phyloP scores from a whole-genome alignment of 1,139 yeast genomes.

The Hansenula anomala region DNA sequence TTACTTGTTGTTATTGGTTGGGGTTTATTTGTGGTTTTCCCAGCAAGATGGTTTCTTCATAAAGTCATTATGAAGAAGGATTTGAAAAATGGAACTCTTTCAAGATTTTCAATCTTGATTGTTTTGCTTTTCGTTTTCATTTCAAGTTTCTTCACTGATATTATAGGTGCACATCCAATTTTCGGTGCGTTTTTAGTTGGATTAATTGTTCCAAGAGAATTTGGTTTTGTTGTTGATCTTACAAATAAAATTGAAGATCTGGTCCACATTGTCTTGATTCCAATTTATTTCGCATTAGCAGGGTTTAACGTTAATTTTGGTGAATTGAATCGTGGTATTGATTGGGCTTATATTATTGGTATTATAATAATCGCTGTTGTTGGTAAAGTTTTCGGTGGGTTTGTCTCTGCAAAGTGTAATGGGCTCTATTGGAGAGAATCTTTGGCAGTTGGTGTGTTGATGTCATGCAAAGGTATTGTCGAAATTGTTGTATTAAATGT shows the following conservation, averaged over 20 bases:
- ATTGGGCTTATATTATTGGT: constrained; percentile 75
- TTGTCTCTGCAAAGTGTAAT: constrained; percentile 53
- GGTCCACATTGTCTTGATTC: constrained; percentile 64
- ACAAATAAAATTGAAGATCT: constrained; percentile 75
- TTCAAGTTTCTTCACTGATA: constrained; percentile 74
- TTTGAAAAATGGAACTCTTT: constrained; percentile 50
- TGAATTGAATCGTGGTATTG: constrained; percentile 53
- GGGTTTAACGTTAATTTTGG: constrained; percentile 70
- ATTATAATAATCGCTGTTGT: constrained; percentile 59
- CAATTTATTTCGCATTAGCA: constrained; percentile 74
- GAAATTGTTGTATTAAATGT: constrained; percentile 74
- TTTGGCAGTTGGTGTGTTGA: constrained; percentile 69
- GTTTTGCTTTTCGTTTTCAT: constrained; percentile 52
- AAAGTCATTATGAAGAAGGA: constrained; percentile 36
- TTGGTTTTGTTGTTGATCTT: constrained; percentile 61
- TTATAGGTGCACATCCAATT: constrained; percentile 76
- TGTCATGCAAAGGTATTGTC: constrained; percentile 86
- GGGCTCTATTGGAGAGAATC: constrained; percentile 71
- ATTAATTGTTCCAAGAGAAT: constrained; percentile 70
- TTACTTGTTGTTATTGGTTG: constrained; percentile 61
- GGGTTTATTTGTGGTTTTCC: constrained; percentile 55
- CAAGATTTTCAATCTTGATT: constrained; percentile 54
- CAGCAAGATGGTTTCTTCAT: constrained; percentile 45
- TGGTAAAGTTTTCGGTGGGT: constrained; percentile 65
- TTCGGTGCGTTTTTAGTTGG: constrained; percentile 83